These are phyloP conservation scores for Phytopythium vexans DNA, from an alignment of 352 stramenopile genomes.

Conservation along the genomic window DNA sequence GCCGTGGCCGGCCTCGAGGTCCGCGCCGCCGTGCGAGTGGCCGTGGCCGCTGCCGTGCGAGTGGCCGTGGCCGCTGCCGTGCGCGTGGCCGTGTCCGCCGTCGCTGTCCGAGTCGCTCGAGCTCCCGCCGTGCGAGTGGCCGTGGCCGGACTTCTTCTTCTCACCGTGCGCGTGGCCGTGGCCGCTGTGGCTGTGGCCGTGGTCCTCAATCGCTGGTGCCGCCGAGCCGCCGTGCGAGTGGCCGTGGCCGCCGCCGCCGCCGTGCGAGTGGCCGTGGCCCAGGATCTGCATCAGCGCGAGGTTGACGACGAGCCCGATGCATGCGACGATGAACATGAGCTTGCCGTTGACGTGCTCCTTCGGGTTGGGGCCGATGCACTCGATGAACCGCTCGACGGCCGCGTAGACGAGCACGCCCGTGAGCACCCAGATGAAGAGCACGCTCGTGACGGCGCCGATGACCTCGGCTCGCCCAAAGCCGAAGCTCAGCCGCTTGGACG, in stretches of 20 bases:
- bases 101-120: too few species aligned
- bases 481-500: conserved; percentile 87
- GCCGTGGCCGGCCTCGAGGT: conserved; percentile 16
- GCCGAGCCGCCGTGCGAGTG: conserved; percentile 19
- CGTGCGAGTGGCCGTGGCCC: conserved; percentile 72
- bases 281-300: conserved; percentile 93
- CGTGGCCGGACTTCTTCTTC: conserved; percentile 10
- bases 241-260: conserved; percentile 40
- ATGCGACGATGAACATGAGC: conserved; percentile 96
- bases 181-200: conserved; percentile 17
- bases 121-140: conserved; percentile 20
- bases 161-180: conserved; percentile 27
- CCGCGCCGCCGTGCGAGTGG: conserved; percentile 23
- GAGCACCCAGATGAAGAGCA: conserved; percentile 93
- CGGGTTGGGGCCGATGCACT: conserved; percentile 71
- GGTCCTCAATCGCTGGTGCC: neutral
- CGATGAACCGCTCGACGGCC: conserved; percentile 86
- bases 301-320: conserved; percentile 96
- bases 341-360: conserved; percentile 91
- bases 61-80: conserved; percentile 16
- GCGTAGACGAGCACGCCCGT: conserved; percentile 93
- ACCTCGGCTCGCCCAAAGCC: conserved; percentile 95
- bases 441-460: conserved; percentile 92
- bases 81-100: conserved; percentile 11
- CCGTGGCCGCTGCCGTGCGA: conserved; percentile 25